Evolutionary conservation across 768 basidiomycete genomes (phyloP), one percentile per base, ranked within the genome.

Genomic region (Russula brevipes): DNA sequence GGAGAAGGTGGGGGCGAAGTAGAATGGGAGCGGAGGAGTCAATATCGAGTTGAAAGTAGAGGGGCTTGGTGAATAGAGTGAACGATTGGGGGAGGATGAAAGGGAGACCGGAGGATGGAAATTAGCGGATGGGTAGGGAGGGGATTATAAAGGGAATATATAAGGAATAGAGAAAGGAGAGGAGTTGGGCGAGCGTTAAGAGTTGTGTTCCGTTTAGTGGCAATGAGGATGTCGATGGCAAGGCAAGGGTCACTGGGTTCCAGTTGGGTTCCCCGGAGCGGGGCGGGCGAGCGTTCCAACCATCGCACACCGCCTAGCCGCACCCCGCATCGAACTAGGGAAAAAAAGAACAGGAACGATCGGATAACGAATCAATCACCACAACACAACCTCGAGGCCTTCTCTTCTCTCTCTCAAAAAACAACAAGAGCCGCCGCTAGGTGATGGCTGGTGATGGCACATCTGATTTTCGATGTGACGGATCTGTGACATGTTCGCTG

Each of bases 71-170:
- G 53, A 42, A 51, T 24, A 12, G 44, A 6, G 16, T 24, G 52
- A 24, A 24, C 24, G 1, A 24, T 1, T 24, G 24, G 24, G 24
- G 24, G 24, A 24, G 24, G 24, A 24, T 24, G 44, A 24, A 17
- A 9, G 59, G 42, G 51, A 45, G 33, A 51, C 19, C 30, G 51
- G 59, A 52, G 59, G 52, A 53, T 64, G 56, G 38, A 16, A 24
- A 63, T 54, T 61, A 61, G 54, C 52, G 51, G 42, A 58, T 24
- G 68, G 56, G 65, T 38, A 67, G 39, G 44, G 64, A 55, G 60
- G 60, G 59, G 51, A 65, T 59, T 54, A 65, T 64, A 62, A 59
- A 53, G 63, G 47, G 54, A 64, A 47, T 56, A 51, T 52, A 61
- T 36, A 63, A 52, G 61, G 41, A 62, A 61, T 60, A 64, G 59